These are phyloP conservation scores for Lactifluus hygrophoroides DNA, from an alignment of 768 basidiomycete species.

Conservation along the genomic window DNA sequence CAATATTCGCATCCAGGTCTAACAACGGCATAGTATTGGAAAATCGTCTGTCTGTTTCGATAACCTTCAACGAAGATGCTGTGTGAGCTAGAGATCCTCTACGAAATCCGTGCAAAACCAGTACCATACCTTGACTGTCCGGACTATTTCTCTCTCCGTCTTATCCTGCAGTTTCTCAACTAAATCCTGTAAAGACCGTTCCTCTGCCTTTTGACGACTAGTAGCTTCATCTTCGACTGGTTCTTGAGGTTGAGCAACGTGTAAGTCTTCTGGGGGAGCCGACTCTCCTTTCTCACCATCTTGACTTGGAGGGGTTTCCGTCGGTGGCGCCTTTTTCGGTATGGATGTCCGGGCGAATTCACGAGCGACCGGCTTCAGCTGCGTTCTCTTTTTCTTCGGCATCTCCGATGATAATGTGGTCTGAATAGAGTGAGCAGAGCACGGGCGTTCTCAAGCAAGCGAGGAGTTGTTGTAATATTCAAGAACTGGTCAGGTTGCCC, in stretches of 20 bases:
- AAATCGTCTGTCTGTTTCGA: conserved; percentile 74
- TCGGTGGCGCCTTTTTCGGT: conserved; percentile 60
- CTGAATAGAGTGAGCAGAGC: conserved; percentile 7
- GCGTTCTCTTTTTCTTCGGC: conserved; percentile 83
- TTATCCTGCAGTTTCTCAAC: conserved; percentile 83
- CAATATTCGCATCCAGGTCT: conserved; percentile 50
- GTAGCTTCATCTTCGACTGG: conserved; percentile 22
- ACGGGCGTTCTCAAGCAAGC: neutral
- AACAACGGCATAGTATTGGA: conserved; percentile 54
- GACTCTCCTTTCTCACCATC: conserved; percentile 9
- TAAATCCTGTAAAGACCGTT: conserved; percentile 55
- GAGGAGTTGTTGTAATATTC: neutral
- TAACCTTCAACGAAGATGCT: conserved; percentile 38
- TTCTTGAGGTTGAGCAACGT: neutral
- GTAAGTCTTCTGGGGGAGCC: neutral
- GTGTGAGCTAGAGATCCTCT: neutral
- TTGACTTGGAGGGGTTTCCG: conserved; percentile 21
- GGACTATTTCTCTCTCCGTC: conserved; percentile 75
- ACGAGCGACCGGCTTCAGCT: conserved; percentile 63
- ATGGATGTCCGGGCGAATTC: conserved; percentile 79
- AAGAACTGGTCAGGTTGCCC: neutral
- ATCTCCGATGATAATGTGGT: conserved; percentile 29
- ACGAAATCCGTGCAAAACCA: neutral
- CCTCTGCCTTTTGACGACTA: conserved; percentile 36
- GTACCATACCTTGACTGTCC: conserved; percentile 54